phyloP scores from a whole-genome alignment of 331 rosid genomes.

The Malus hybrid region DNA sequence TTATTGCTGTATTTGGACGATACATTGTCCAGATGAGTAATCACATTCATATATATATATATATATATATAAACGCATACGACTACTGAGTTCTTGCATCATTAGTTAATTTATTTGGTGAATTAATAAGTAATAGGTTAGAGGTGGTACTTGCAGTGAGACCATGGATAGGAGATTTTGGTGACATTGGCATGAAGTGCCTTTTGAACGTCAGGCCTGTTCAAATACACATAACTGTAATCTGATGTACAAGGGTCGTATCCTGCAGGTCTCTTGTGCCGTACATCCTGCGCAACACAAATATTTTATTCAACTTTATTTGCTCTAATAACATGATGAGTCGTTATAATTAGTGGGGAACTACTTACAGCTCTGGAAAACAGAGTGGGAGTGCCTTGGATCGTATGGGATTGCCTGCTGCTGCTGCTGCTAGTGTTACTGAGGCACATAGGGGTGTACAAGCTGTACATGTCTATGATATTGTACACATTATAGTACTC shows the following conservation, averaged over 20 bases:
- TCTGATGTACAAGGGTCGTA: constrained; percentile 74
- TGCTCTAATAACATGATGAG: neutral
- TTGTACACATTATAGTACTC: constrained; percentile 46
- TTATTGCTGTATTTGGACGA: constrained; percentile 24
- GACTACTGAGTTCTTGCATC: too few species aligned
- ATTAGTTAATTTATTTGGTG: too few species aligned
- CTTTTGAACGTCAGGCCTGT: constrained; percentile 62
- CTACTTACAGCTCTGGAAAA: constrained; percentile 46
- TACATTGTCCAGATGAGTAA: too few species aligned
- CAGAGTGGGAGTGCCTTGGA: constrained; percentile 24
- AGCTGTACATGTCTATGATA: constrained; percentile 73
- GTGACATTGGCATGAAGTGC: constrained; percentile 87
- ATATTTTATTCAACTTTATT: too few species aligned
- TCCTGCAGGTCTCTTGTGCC: constrained; percentile 45
- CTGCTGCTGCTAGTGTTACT: neutral
- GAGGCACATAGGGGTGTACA: constrained; percentile 52
- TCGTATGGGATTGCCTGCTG: constrained; percentile 3
- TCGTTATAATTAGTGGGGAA: neutral
- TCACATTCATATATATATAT: too few species aligned
- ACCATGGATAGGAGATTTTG: constrained; percentile 65
- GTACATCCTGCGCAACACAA: constrained; percentile 20
- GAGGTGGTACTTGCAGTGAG: constrained; percentile 28
- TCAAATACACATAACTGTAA: constrained; percentile 44
- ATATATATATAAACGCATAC: too few species aligned
- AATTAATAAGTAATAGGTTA: too few species aligned